Conservation (phyloP, 176 grass and related monocot species). For the Rhynchospora pubera region DNA sequence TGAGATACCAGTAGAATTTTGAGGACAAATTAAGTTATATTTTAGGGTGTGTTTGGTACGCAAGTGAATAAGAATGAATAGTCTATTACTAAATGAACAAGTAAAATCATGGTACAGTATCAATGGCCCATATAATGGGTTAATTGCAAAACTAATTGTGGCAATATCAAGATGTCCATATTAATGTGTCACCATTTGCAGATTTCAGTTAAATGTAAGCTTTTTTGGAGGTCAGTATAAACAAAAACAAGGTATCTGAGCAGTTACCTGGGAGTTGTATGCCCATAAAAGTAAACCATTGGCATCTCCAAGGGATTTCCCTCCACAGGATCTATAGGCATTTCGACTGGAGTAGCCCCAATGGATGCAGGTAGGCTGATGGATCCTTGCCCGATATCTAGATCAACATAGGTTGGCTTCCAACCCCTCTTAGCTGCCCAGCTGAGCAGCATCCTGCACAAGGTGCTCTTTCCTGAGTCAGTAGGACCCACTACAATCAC, state of each 20-base stretch:
- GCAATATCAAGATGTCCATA: no score
- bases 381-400: conserved; percentile 87
- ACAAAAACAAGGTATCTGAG: not conserved
- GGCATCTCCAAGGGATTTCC: conserved; percentile 98
- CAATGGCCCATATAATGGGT: not conserved
- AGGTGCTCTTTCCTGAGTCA: conserved; percentile 91
- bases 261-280: conserved; percentile 66
- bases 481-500: conserved; percentile 87
- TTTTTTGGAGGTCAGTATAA: not conserved
- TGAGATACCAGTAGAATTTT: not conserved
- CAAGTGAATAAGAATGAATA: no score
- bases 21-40: no score
- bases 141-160: not conserved
- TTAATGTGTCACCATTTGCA: not conserved
- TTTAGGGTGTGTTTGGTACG: no score
- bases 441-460: conserved; percentile 84
- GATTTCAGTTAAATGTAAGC: not conserved
- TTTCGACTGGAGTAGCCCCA: conserved; percentile 84
- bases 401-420: conserved; percentile 89
- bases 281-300: conserved; percentile 74
- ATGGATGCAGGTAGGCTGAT: conserved; percentile 90
- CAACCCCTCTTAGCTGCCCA: conserved; percentile 81
- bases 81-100: no score
- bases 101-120: not conserved
- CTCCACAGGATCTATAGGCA: conserved; percentile 86